Conservation (phyloP, 345 rosid species). For the Physaria fendleri region DNA sequence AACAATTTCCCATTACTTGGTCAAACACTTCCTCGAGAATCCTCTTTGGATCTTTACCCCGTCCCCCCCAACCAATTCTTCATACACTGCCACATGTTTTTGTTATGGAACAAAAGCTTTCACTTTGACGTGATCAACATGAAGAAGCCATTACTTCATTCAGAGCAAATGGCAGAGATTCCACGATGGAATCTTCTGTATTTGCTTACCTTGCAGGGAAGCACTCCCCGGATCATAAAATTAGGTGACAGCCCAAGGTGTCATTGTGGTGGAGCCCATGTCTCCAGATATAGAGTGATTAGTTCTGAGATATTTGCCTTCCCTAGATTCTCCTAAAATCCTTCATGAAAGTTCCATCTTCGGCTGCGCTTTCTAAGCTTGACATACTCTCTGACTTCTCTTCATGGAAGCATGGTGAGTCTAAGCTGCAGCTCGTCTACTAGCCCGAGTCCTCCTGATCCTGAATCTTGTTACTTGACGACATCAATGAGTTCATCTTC, state of each 20-base stretch:
- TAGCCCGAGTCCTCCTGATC: conserved; percentile 52
- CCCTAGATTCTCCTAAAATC: conserved; percentile 84
- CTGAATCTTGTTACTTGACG: conserved; percentile 52
- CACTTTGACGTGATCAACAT: no score
- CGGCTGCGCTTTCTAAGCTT: conserved; percentile 67
- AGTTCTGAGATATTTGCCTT: conserved; percentile 85
- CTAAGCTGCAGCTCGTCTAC: conserved; percentile 74
- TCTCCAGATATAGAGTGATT: conserved; percentile 61
- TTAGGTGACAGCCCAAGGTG: conserved; percentile 60
- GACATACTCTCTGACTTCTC: conserved; percentile 84
- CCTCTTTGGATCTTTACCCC: no score
- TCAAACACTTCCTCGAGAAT: no score
- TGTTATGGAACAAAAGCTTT: no score
- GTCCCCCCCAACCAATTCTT: no score
- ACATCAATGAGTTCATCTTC: conserved; percentile 57
- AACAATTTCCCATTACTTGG: no score
- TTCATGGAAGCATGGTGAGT: conserved; percentile 70
- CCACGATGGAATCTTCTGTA: background rate
- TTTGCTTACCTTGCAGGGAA: conserved; percentile 41
- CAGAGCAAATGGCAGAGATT: background rate
- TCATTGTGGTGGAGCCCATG: conserved; percentile 93
- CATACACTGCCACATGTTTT: no score
- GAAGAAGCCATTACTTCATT: no score
- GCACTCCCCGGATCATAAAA: conserved; percentile 70
- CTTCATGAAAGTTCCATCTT: conserved; percentile 69